A percentile compares a stretch with the other conserved stretches of the same genome.
phyloP scores from a whole-genome alignment of 106 monocot genomes.

The Iris macrosiphon region DNA sequence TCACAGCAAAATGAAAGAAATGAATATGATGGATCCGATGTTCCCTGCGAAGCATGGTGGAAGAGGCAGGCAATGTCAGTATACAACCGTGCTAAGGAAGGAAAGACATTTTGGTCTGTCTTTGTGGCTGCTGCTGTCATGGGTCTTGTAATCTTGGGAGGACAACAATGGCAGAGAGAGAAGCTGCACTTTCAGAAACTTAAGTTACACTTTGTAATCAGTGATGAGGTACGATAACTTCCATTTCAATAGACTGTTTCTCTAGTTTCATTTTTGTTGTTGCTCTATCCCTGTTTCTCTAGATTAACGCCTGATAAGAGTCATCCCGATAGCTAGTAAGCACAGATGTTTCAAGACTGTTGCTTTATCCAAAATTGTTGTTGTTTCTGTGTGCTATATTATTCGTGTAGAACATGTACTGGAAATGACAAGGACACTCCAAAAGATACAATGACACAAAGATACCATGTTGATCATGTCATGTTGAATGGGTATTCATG shows the following conservation, averaged over 20 bases:
- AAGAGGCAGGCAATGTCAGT: conserved; percentile 54
- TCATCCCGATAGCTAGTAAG: no score
- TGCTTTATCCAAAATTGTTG: no score
- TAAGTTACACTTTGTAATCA: conserved; percentile 34
- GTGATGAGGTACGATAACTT: conserved; percentile 34
- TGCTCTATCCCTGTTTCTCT: no score
- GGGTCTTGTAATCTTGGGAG: conserved; percentile 76
- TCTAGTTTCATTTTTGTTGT: not conserved
- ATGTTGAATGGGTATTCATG: no score
- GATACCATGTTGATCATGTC: no score
- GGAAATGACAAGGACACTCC: no score
- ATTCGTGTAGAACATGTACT: no score
- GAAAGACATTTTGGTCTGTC: conserved; percentile 72
- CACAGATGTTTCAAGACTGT: no score
- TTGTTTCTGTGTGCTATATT: no score
- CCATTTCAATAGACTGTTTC: not conserved
- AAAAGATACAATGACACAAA: no score
- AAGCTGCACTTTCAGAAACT: conserved; percentile 49
- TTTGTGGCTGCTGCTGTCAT: conserved; percentile 72
- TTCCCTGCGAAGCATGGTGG: conserved; percentile 70
- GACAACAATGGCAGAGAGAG: conserved; percentile 65
- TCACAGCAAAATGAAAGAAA: conserved; percentile 13
- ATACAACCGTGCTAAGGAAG: conserved; percentile 69
- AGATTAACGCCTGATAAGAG: no score
- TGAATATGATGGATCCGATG: conserved; percentile 9